These are phyloP conservation scores for Theobroma grandiflorum DNA, from an alignment of 441 rosid genomes.

Conservation along the genomic window DNA sequence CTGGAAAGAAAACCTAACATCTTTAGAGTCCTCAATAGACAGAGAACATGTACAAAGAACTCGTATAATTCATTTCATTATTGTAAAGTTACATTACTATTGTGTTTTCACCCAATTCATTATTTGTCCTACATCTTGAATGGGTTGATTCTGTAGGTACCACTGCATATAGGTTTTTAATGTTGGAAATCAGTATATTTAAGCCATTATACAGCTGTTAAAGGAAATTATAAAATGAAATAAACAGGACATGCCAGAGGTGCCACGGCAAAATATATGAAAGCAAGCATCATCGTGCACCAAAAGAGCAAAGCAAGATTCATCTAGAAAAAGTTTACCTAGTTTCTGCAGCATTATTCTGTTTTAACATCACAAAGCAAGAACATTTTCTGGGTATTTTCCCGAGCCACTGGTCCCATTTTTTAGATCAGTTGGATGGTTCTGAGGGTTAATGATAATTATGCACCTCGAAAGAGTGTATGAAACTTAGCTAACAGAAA, in stretches of 20 bases:
- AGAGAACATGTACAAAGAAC: neutral
- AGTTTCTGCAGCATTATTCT: neutral
- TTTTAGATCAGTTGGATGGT: neutral
- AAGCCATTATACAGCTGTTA: neutral
- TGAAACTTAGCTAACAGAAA: too few relatives aligned
- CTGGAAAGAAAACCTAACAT: neutral
- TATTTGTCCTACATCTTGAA: conserved; percentile 12
- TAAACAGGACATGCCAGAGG: neutral
- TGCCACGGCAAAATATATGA: neutral
- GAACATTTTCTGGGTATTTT: neutral
- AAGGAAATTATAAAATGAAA: neutral
- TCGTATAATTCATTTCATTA: neutral
- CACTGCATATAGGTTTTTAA: too few relatives aligned
- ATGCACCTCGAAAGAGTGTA: neutral
- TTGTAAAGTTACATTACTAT: conserved; percentile 1
- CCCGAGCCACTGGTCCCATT: neutral
- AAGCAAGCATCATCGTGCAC: neutral
- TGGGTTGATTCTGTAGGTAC: neutral
- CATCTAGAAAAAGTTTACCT: neutral
- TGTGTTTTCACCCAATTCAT: neutral
- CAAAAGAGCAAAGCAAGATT: neutral
- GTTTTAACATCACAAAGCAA: neutral
- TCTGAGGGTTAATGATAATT: neutral
- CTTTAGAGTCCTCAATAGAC: neutral
- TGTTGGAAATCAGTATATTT: neutral